phyloP scores from a whole-genome alignment of 306 rosid genomes.

The barrel medic (Medicago truncatula) region DNA sequence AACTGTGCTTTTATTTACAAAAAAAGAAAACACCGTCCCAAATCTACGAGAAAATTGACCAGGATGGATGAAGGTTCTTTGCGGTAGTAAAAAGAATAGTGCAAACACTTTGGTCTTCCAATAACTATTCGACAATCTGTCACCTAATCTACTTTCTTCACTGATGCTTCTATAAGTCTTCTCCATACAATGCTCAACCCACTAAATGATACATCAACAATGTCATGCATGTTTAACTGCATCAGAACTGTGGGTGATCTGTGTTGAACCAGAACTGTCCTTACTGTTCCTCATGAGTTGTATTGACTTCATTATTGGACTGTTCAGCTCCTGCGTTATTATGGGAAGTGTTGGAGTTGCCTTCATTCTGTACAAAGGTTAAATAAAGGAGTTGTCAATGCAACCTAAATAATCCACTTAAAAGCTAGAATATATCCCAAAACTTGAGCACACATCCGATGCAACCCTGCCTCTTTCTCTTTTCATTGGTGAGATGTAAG shows the following conservation, averaged over 20 bases:
- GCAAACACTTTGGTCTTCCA: background rate
- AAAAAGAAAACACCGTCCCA: background rate
- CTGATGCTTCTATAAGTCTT: background rate
- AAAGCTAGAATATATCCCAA: background rate
- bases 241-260: background rate
- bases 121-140: background rate
- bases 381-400: constrained; percentile 6
- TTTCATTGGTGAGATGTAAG: background rate
- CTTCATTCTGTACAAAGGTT: constrained; percentile 35
- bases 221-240: constrained; percentile 1
- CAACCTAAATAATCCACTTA: background rate
- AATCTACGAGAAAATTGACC: background rate
- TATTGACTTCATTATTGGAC: constrained; percentile 22
- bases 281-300: constrained; percentile 16
- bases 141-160: background rate
- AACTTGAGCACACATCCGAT: background rate
- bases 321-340: constrained; percentile 18
- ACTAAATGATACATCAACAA: background rate
- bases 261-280: background rate
- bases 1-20: background rate
- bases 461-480: background rate
- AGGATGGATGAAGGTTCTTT: background rate
- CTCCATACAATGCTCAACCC: background rate
- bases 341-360: background rate
- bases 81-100: background rate